phyloP scores from a whole-genome alignment of 768 basidiomycete species.

The Rhodosporidiobolus odoratus region DNA sequence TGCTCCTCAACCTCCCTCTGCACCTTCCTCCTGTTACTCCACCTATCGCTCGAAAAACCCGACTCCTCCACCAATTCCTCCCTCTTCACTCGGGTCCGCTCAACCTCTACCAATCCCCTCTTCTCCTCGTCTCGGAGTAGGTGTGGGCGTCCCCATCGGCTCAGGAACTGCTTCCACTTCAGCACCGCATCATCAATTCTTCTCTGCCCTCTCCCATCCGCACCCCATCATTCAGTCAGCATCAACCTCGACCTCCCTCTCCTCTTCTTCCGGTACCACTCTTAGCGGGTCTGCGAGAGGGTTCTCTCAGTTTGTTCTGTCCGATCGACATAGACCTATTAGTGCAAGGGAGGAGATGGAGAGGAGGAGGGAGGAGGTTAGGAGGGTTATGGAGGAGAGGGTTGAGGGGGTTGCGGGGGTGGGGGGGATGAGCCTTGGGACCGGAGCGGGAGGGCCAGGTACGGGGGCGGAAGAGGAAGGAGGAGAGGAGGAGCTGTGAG shows the following conservation, averaged over 20 bases:
- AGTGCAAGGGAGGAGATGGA: background rate
- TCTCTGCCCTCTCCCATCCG: conserved; percentile 2
- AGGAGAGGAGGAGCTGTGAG: no score
- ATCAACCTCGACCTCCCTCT: conserved; percentile 3
- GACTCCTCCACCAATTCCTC: background rate
- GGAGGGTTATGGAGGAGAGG: background rate
- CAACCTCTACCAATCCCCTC: conserved; percentile 30
- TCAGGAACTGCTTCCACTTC: background rate
- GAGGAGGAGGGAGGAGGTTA: background rate
- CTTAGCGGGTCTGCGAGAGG: background rate
- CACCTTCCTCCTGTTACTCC: background rate
- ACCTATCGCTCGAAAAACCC: background rate
- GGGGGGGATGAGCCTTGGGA: conserved; percentile 19
- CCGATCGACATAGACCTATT: conserved; percentile 6
- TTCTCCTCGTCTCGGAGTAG: no score
- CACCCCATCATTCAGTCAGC: background rate
- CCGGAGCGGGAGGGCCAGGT: no score
- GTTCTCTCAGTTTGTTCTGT: background rate
- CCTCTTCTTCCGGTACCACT: background rate
- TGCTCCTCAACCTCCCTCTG: background rate
- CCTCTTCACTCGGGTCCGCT: background rate
- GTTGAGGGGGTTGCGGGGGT: conserved; percentile 8
- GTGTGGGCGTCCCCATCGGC: no score
- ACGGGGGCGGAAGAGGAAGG: no score
- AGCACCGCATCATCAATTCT: conserved; percentile 8